Evolutionary conservation across 257 asterid species (phyloP), one percentile per base, ranked within the genome.

Genomic region (Marsdenia floribunda): DNA sequence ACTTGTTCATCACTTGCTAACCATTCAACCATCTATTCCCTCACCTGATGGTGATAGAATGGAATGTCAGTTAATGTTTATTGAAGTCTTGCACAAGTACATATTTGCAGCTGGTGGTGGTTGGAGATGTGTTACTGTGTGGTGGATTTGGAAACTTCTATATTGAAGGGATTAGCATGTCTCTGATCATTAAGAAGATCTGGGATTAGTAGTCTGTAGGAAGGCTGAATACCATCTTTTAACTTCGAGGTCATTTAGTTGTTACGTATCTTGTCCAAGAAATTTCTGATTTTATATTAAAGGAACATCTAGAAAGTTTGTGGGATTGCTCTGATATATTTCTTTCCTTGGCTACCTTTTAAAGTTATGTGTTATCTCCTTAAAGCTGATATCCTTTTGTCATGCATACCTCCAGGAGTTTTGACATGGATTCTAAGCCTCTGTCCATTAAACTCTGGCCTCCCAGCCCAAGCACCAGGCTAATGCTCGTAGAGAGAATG

Each of bases 401-500:
- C 21, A 64, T 15, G 33, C 40, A 21, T 72, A 29, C 53, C 73
- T 80, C 50, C 79, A 84, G 92, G 86, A 78, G 74, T 18, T 57
- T 73, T 64, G 75, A 75, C 58, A 93, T 93, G 98, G 96, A 93
- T 70, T 53, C 81, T 68, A 74, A 85, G 70, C 73, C 82, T 29
- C 42, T 71, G 67, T 81, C 93, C 9, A 79, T 91, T 76, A 92
- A 91, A 80, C 77, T 91, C 52, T 93, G 98, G 98, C 97, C 98
- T 44, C 97, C 97, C 22, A 82, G 86, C 76, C 85, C 74, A 78
- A 75, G 78, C 42, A 91, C 96, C 70, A 81, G 98, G 79, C 84
- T 81, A 72, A 85, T 86, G 86, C 97, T 93, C 21, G 88, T 90
- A 9, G 94, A 90, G 78, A 83, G 88, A 79, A 93, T 93, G 98